These are phyloP conservation scores for Acorus gramineus DNA, from an alignment of 106 monocot species.

Conservation along the genomic window DNA sequence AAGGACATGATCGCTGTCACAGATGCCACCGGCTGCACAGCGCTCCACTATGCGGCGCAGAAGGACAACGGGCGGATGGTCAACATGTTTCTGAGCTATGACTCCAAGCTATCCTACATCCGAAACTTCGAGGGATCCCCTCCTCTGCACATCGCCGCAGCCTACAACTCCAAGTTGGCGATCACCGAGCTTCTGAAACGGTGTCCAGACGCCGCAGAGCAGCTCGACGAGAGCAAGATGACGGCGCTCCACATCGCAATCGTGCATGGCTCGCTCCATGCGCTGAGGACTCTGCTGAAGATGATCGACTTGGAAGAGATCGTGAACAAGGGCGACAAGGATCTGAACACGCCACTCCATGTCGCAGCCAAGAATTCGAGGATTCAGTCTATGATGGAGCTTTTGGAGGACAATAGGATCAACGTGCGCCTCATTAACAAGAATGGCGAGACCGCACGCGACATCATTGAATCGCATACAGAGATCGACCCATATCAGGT, in stretches of 20 bases:
- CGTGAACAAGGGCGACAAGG: conserved; percentile 21
- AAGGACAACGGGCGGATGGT: conserved; percentile 14
- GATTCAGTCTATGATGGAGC: conserved; percentile 14
- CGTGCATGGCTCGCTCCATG: not conserved
- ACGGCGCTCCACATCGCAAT: conserved; percentile 29
- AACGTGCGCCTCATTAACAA: conserved; percentile 19
- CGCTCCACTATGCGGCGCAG: conserved; percentile 31
- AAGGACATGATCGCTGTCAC: conserved; percentile 7
- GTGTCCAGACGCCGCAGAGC: conserved; percentile 33
- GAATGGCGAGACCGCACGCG: conserved; percentile 9
- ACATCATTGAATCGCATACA: conserved; percentile 4
- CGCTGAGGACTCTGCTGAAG: conserved; percentile 27
- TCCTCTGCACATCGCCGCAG: conserved; percentile 27
- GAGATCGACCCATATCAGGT: conserved; percentile 15
- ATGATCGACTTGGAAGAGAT: conserved; percentile 13
- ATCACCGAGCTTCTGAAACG: conserved; percentile 22
- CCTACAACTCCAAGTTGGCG: conserved; percentile 8
- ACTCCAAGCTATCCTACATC: conserved; percentile 12
- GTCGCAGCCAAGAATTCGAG: conserved; percentile 22
- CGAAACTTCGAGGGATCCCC: conserved; percentile 6
- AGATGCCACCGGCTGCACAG: conserved; percentile 15
- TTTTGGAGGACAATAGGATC: conserved; percentile 21
- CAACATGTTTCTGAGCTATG: conserved; percentile 13
- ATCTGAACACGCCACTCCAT: conserved; percentile 31
- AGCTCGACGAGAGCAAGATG: conserved; percentile 2